These are phyloP conservation scores for Yarrowia sp. DNA, from an alignment of 805 yeast genomes.

Conservation along the genomic window DNA sequence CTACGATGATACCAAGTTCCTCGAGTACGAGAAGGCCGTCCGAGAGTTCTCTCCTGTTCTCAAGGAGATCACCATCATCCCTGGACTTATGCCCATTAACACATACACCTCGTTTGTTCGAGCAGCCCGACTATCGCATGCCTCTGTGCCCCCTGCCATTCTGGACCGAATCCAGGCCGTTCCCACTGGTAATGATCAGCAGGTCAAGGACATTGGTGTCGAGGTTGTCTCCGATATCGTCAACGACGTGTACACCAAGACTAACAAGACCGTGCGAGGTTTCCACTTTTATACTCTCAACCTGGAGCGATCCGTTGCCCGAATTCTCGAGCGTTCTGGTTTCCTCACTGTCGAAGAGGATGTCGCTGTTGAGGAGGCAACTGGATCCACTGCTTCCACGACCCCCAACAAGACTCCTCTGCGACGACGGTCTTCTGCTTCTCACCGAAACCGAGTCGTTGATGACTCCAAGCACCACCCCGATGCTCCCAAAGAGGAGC, in stretches of 20 bases:
- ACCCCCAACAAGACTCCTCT: conserved; percentile 38
- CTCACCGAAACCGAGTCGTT: conserved; percentile 55
- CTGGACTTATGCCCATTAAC: conserved; percentile 92
- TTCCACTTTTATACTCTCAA: conserved; percentile 93
- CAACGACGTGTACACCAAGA: conserved; percentile 59
- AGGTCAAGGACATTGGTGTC: conserved; percentile 84
- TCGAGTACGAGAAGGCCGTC: conserved; percentile 65
- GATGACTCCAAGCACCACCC: conserved; percentile 46
- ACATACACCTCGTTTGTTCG: conserved; percentile 82
- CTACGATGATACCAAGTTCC: conserved; percentile 81
- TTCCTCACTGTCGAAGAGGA: conserved; percentile 51
- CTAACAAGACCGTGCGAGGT: conserved; percentile 70
- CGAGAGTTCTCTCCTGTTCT: conserved; percentile 52
- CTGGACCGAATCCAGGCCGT: conserved; percentile 62
- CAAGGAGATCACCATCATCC: conserved; percentile 65
- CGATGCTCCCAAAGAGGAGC: conserved; percentile 36
- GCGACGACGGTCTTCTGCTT: conserved; percentile 45
- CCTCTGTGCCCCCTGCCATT: conserved; percentile 71
- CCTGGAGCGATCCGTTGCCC: conserved; percentile 89
- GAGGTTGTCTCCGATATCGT: conserved; percentile 70
- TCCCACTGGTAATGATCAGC: conserved; percentile 74
- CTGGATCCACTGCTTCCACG: conserved; percentile 38
- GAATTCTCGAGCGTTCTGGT: conserved; percentile 70
- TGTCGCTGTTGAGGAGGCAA: conserved; percentile 6
- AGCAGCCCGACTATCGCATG: conserved; percentile 89